Evolutionary conservation across 2,329 filamentous ascomycete genomes (phyloP).

Genomic region (Sodiomyces alkalinus): DNA sequence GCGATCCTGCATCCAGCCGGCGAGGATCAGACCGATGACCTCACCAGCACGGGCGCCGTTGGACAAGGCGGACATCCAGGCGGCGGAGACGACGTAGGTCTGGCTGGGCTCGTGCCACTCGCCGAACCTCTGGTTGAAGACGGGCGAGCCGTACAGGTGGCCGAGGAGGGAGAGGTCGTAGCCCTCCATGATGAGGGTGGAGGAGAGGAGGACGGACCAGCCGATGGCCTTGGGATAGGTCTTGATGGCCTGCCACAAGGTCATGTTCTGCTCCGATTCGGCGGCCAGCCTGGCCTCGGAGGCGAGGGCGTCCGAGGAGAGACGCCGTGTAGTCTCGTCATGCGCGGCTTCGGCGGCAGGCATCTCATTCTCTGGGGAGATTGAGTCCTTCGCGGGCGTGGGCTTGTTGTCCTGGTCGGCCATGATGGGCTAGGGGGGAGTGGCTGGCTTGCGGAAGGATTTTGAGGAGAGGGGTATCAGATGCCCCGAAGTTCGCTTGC

Average conservation of each 20-base stretch:
- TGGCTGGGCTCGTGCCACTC: constrained; percentile 14
- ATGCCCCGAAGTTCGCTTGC: too few species aligned
- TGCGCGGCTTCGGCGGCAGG: neutral
- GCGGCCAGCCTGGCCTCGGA: constrained; percentile 25
- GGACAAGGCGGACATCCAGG: constrained; percentile 41
- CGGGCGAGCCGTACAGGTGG: constrained; percentile 28
- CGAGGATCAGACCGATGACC: constrained; percentile 38
- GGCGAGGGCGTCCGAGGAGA: constrained; percentile 11
- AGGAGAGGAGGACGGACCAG: constrained; percentile 29
- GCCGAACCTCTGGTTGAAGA: constrained; percentile 31
- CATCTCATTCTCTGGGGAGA: neutral
- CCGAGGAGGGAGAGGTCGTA: constrained; percentile 35
- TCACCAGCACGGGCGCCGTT: constrained; percentile 38
- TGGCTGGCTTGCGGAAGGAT: too few species aligned
- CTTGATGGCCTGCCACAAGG: constrained; percentile 21
- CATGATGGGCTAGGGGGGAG: constrained; percentile 10
- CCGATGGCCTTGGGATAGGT: constrained; percentile 30
- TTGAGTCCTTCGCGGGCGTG: neutral
- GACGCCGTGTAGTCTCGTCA: constrained; percentile 2
- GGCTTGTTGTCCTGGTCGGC: constrained; percentile 9
- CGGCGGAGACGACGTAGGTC: constrained; percentile 31
- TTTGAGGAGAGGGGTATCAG: too few species aligned
- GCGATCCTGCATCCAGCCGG: constrained; percentile 34
- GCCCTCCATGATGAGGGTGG: constrained; percentile 33
- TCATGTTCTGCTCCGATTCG: constrained; percentile 24